Evolutionary conservation across 495 filamentous ascomycete species (phyloP).

Genomic region (Thermothielavioides terrestris): DNA sequence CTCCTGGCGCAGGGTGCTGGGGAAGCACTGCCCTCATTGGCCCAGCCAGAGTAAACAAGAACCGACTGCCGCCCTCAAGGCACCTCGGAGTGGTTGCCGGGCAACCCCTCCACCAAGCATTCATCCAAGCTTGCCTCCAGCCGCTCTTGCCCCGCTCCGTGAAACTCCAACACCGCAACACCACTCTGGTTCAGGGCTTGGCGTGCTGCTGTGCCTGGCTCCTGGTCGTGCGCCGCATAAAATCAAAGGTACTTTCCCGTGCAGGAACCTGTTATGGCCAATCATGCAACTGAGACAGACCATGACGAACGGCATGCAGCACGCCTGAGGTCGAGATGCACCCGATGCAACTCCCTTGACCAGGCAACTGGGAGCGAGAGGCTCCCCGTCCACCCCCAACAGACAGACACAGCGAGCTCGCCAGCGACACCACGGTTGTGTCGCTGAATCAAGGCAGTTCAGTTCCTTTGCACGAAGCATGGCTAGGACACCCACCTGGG

Average conservation of each 20-base stretch:
- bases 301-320: conserved; percentile 2
- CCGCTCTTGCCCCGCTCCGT: neutral
- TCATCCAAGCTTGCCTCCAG: too few species aligned
- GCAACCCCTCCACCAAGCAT: conserved; percentile 10
- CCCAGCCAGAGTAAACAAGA: conserved; percentile 17
- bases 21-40: conserved; percentile 15
- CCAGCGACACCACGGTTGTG: too few species aligned
- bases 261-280: neutral
- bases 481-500: too few species aligned
- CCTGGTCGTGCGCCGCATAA: neutral
- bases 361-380: neutral
- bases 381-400: neutral
- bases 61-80: conserved; percentile 11
- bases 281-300: neutral
- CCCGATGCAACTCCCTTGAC: conserved; percentile 6
- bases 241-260: too few species aligned
- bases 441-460: too few species aligned
- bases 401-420: too few species aligned
- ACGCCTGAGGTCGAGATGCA: neutral
- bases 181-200: neutral
- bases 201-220: neutral
- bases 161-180: too few species aligned
- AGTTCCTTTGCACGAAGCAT: too few species aligned
- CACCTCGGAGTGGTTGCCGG: conserved; percentile 11
- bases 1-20: neutral